Percentiles rank a stretch among this genome's conserved stretches.
Evolutionary conservation across 2,329 filamentous ascomycete genomes (phyloP).

Genomic region (Xylaria sp.): DNA sequence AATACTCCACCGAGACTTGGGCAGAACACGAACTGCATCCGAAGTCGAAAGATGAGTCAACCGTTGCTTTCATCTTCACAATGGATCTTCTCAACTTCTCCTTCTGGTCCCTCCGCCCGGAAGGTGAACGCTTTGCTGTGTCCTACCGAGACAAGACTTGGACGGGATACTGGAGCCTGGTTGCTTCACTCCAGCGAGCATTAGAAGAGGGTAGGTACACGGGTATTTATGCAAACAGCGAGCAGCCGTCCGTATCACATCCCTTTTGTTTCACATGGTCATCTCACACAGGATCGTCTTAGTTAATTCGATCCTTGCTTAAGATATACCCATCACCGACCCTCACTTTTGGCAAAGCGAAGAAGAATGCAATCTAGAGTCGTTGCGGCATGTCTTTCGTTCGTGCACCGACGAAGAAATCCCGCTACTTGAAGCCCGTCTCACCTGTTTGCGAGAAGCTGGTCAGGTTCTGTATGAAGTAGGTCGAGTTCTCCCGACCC

Average conservation of each 20-base stretch:
- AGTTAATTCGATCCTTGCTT: conserved; percentile 40
- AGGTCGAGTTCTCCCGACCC: conserved; percentile 45
- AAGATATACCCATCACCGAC: conserved; percentile 87
- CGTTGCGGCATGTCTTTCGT: conserved; percentile 81
- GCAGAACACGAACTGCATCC: conserved; percentile 90
- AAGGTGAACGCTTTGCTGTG: conserved; percentile 81
- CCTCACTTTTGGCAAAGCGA: conserved; percentile 87
- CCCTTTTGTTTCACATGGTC: conserved; percentile 40
- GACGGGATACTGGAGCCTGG: conserved; percentile 96
- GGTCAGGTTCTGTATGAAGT: conserved; percentile 82
- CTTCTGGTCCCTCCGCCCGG: conserved; percentile 84
- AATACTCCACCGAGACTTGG: conserved; percentile 88
- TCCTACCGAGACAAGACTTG: conserved; percentile 83
- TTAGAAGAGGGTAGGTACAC: conserved; percentile 78
- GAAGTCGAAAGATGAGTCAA: conserved; percentile 79
- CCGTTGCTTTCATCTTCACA: conserved; percentile 92
- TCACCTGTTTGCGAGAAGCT: conserved; percentile 83
- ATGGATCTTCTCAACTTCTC: conserved; percentile 98
- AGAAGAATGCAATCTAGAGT: conserved; percentile 77
- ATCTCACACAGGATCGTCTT: conserved; percentile 27
- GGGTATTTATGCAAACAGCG: conserved; percentile 3
- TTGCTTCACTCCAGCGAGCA: conserved; percentile 86
- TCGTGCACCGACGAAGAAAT: conserved; percentile 89
- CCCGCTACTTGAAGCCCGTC: conserved; percentile 80
- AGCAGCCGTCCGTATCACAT: neutral